Conservation (phyloP, 169 alveolate species). For the Plasmodium yoelii region DNA sequence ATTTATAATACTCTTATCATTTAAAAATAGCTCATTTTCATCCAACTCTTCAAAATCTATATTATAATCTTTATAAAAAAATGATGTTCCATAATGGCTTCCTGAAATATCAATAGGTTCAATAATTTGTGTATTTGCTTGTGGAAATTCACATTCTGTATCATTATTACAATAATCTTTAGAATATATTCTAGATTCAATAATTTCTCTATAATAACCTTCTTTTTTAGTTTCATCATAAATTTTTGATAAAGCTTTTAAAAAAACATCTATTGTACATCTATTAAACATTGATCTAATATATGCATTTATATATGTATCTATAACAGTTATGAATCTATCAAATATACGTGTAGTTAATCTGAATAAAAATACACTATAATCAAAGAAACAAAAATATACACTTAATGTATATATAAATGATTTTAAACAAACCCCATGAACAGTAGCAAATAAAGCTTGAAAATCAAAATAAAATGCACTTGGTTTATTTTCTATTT, state of each 20-base stretch:
- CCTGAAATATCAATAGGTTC: constrained; percentile 1
- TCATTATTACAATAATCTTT: neutral
- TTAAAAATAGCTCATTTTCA: constrained; percentile 44
- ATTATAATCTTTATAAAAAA: constrained; percentile 13
- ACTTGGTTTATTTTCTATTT: constrained; percentile 12
- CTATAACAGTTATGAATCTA: constrained; percentile 26
- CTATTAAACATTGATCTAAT: constrained; percentile 10
- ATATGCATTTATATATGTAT: constrained; percentile 7
- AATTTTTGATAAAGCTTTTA: constrained; percentile 18
- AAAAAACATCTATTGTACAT: constrained; percentile 22
- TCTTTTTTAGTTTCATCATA: constrained; percentile 14
- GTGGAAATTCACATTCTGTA: neutral
- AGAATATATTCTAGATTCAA: constrained; percentile 7
- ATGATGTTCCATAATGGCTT: neutral
- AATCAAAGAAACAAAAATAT: constrained; percentile 33
- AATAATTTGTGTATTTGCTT: neutral
- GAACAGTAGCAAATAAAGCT: constrained; percentile 6
- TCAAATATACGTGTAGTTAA: constrained; percentile 27
- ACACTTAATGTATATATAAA: constrained; percentile 8
- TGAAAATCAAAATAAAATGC: constrained; percentile 1
- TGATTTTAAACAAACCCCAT: constrained; percentile 11
- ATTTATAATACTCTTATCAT: constrained; percentile 12
- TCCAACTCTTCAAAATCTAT: constrained; percentile 36
- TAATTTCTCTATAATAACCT: constrained; percentile 28
- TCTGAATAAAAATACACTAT: constrained; percentile 15